These are phyloP conservation scores for Sporothrix pallida DNA, from an alignment of 2,329 filamentous ascomycete species.

Conservation along the genomic window DNA sequence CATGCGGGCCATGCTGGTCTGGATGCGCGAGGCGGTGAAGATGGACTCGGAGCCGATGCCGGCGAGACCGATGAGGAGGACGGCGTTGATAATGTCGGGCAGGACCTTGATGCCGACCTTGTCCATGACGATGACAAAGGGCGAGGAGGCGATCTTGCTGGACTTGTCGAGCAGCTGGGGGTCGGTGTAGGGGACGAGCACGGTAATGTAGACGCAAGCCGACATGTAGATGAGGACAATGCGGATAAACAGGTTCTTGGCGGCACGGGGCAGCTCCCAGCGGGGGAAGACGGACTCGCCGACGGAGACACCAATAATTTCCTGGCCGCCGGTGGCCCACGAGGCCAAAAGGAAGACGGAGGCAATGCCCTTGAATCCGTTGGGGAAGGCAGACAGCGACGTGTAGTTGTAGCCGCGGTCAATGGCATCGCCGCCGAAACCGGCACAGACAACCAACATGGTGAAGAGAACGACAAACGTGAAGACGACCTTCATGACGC, in stretches of 20 bases:
- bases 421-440: conserved; percentile 35
- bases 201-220: conserved; percentile 35
- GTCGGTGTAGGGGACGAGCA: conserved; percentile 36
- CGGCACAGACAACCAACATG: conserved; percentile 35
- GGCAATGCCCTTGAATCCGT: conserved; percentile 75
- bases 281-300: conserved; percentile 37
- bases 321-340: conserved; percentile 67
- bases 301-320: conserved; percentile 67
- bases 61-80: conserved; percentile 41
- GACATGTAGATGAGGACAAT: conserved; percentile 37
- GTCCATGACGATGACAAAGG: conserved; percentile 53
- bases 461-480: conserved; percentile 37
- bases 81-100: conserved; percentile 66
- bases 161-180: conserved; percentile 30
- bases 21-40: conserved; percentile 35
- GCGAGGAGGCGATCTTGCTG: conserved; percentile 38
- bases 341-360: conserved; percentile 76
- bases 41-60: conserved; percentile 37
- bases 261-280: conserved; percentile 37
- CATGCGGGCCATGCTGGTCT: conserved; percentile 36
- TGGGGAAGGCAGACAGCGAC: conserved; percentile 55
- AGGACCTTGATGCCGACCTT: conserved; percentile 54
- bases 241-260: conserved; percentile 36
- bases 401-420: conserved; percentile 37
- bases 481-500: conserved; percentile 39